phyloP scores from a whole-genome alignment of 208 protist species.

The Trypanosoma lewisi region DNA sequence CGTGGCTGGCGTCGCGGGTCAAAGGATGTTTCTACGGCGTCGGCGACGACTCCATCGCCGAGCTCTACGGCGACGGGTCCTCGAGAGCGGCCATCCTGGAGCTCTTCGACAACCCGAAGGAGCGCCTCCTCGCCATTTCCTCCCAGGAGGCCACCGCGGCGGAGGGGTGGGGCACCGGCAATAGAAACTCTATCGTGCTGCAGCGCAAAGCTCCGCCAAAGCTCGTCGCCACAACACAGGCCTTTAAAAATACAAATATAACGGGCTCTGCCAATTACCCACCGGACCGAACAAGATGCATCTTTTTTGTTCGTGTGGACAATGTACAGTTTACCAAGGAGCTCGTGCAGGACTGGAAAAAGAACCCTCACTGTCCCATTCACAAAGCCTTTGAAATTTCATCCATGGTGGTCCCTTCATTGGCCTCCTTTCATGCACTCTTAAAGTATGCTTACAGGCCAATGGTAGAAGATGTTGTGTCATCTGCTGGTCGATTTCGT shows the following conservation, averaged over 20 bases:
- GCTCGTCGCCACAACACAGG: constrained; percentile 52
- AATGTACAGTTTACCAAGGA: constrained; percentile 58
- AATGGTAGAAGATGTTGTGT: constrained; percentile 71
- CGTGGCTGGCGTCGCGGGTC: constrained; percentile 67
- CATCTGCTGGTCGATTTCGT: constrained; percentile 28
- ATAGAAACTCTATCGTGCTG: neutral
- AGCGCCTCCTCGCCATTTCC: constrained; percentile 57
- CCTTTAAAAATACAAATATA: constrained; percentile 82
- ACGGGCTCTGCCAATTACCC: constrained; percentile 74
- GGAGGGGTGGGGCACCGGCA: constrained; percentile 1
- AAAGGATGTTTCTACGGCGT: constrained; percentile 63
- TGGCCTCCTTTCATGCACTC: constrained; percentile 74
- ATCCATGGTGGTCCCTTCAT: constrained; percentile 75
- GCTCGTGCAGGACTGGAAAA: constrained; percentile 57
- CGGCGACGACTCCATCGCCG: constrained; percentile 38
- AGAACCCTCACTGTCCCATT: constrained; percentile 50
- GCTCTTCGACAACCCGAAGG: constrained; percentile 53
- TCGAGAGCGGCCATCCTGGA: constrained; percentile 40
- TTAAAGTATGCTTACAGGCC: constrained; percentile 80
- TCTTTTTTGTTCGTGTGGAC: constrained; percentile 77
- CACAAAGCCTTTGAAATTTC: constrained; percentile 80
- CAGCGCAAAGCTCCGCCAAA: constrained; percentile 24
- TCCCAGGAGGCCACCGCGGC: constrained; percentile 53
- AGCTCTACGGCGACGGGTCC: constrained; percentile 49
- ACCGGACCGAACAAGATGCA: constrained; percentile 72